Percentiles rank a stretch among this genome's conserved stretches.
phyloP scores from a whole-genome alignment of 495 filamentous ascomycete genomes.

The Penicillium taxi region DNA sequence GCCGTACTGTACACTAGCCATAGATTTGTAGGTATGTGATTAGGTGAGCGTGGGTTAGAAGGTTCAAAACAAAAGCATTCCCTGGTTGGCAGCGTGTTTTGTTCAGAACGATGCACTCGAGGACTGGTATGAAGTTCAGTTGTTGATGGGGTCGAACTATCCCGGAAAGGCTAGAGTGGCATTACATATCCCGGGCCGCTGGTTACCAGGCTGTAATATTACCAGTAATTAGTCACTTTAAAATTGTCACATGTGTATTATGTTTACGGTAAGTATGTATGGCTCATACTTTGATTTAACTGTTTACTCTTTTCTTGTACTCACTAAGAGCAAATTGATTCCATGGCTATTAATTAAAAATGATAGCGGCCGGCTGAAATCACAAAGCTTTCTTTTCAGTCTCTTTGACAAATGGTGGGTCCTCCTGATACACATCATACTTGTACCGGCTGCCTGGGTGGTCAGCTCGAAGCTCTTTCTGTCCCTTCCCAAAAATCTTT shows the following conservation, averaged over 20 bases:
- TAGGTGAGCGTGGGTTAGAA: conserved; percentile 1
- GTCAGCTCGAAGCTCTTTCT: conserved; percentile 44
- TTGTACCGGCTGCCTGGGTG: conserved; percentile 49
- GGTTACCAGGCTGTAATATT: conserved; percentile 5
- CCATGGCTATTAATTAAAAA: no score
- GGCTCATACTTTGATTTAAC: neutral
- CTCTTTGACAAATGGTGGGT: conserved; percentile 19
- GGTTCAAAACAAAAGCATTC: no score
- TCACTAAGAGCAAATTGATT: no score
- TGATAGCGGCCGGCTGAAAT: no score
- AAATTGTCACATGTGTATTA: neutral
- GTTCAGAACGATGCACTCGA: no score
- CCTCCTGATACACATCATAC: conserved; percentile 51
- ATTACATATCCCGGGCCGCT: conserved; percentile 28
- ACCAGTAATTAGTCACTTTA: neutral
- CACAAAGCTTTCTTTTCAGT: no score
- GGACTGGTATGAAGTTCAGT: conserved; percentile 8
- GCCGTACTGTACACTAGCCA: conserved; percentile 38
- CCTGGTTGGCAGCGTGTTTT: no score
- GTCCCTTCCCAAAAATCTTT: conserved; percentile 52
- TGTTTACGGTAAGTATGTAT: neutral
- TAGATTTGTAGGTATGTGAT: conserved; percentile 19
- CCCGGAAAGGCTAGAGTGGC: conserved; percentile 44
- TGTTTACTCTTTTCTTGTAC: neutral
- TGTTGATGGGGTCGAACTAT: conserved; percentile 23